Base-by-base conservation (phyloP, 2,329 filamentous ascomycete species). In the Sclerotinia spermophila region DNA sequence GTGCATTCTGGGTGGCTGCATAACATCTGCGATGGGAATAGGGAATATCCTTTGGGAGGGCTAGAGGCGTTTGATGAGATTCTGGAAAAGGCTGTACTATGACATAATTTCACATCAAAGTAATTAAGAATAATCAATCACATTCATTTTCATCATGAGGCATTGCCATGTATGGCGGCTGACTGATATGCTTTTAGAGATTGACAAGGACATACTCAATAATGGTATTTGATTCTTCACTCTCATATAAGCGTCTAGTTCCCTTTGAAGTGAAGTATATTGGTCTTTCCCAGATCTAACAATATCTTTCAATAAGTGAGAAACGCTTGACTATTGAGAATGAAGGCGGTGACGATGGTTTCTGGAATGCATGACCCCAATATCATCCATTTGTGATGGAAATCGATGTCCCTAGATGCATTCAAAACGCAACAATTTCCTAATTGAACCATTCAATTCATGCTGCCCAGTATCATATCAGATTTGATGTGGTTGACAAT, bases 1-100 rank as follows among this genome's bases (percentile, higher is more conserved):
- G 69, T 67, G 62, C 68, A 67, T 68, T 33, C 45, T 55, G 72
- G 68, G 40, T 72, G 66, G 67, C 53, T 71, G 73, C 72, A 74
- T 73, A 42, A 71, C 73, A 72, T 75, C 67, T 61, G 48, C 44
- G 61, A 67, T 65, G 58, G 44, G 40, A 58, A 40, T 30, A 40
- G 24, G 33, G 13, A 45, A 56, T 55, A 48, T 66, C 38, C 38
- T 58, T 58, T 58, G 40, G n/a, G 51, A 58, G 27, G 30, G 27
- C 10, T 38, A 53, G 40, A 66, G 45, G 68, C 51, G 62, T 56
- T n/a, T 42, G 40, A 44, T 65, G 35, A 42, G 38, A n/a, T 58
- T 51, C 15, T 56, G 48, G 30, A 58, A 58, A 33, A 58, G 27
- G 60, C n/a, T 66, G 33, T 58, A 55, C 56, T 21, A 62, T 66